Base-by-base conservation (phyloP, 257 asterid genomes). In the Solanum appendiculatum region DNA sequence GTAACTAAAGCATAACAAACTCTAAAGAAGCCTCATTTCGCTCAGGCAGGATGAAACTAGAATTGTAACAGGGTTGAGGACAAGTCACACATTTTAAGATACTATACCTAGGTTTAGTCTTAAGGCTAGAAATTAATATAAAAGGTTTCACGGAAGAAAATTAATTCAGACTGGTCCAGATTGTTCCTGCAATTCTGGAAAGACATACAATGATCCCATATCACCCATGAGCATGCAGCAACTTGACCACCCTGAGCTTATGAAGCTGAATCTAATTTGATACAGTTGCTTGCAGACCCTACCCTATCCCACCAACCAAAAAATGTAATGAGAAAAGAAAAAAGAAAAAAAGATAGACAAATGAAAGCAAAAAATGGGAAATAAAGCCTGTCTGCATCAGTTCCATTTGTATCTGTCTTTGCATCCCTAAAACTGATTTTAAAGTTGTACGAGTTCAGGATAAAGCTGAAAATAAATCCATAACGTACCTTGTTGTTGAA, bases 401-500 rank as follows among this genome's bases (percentile, higher is more conserved):
- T 25, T 44, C 27, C 40, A 80, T 44, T 25, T 80, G 84, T 36
- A 48, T 80, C 34, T 80, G 66, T 60, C 40, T 80, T 78, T 46
- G 64, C n/a, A 80, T 80, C 27, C 66, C 66, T 80, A 46, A 46
- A 80, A 80, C 84, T 5, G 16, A 80, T 46, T 46, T 42, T 46
- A 46, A 80, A 18, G 64, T 80, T 80, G 66, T 80, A 48, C 7
- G 11, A 80, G 68, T 80, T 80, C 36, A 15, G 40, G 85, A 44
- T 48, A 18, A 83, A 84, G 66, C 37, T 89, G 70, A 9, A 84
- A 44, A 86, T 80, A 85, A 56, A 40, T 44, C 10, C 40, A 82
- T 37, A 58, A 40, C 16, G 82, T 90, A 96, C 99, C 99, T 95
- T 96, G 90, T 93, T 95, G 89, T 96, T 95, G 91, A 95, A 96